Evolutionary conservation across 805 yeast genomes (phyloP).

Genomic region (Metschnikowia reukaufii): DNA sequence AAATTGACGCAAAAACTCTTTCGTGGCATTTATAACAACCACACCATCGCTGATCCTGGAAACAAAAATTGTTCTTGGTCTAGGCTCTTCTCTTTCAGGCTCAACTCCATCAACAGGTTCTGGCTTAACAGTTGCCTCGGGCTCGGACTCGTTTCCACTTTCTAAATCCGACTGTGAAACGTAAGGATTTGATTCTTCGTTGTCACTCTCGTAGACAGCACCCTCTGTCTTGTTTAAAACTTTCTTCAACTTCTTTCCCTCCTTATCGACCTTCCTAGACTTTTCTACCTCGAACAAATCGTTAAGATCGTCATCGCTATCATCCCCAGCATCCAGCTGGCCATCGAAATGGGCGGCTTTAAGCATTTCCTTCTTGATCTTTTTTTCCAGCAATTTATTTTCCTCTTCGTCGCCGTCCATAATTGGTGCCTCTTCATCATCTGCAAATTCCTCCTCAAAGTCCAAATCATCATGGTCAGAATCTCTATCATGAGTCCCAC

Average conservation of each 20-base stretch:
- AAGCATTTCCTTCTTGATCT: constrained; percentile 81
- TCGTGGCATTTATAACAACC: constrained; percentile 64
- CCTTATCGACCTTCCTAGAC: constrained; percentile 77
- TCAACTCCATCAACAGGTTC: constrained; percentile 30
- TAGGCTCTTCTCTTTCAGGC: constrained; percentile 5
- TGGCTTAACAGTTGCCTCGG: constrained; percentile 32
- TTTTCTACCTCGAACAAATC: constrained; percentile 65
- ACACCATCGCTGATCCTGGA: constrained; percentile 36
- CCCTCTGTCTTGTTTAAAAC: constrained; percentile 84
- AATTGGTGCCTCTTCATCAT: constrained; percentile 98
- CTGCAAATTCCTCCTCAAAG: constrained; percentile 95
- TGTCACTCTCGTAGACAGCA: constrained; percentile 86
- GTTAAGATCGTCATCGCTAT: constrained; percentile 59
- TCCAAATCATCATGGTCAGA: constrained; percentile 91
- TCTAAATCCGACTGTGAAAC: constrained; percentile 54
- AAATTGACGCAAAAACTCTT: constrained; percentile 59
- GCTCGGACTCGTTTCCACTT: constrained; percentile 59
- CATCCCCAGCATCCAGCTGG: constrained; percentile 54
- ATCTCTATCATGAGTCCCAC: constrained; percentile 51
- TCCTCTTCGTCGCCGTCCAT: constrained; percentile 96
- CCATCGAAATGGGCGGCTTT: constrained; percentile 76
- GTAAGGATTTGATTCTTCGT: constrained; percentile 79
- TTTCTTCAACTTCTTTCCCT: constrained; percentile 81
- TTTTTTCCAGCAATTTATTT: constrained; percentile 80
- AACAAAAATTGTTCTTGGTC: constrained; percentile 22